phyloP scores from a whole-genome alignment of 148 eudicot genomes.

The Spergularia marina region DNA sequence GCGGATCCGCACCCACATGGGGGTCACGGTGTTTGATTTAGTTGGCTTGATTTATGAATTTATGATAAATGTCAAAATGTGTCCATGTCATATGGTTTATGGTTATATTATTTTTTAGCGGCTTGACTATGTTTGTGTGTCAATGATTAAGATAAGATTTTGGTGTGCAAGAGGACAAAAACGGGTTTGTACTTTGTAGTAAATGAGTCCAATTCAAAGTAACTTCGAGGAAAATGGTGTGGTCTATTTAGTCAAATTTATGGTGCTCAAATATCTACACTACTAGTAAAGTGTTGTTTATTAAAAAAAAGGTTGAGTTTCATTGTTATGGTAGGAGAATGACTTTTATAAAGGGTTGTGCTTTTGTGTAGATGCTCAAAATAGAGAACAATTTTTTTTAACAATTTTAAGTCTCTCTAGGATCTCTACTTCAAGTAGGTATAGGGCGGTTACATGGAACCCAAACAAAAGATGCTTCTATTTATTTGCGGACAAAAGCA shows the following conservation, averaged over 20 bases:
- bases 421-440: no score
- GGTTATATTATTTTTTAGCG: neutral
- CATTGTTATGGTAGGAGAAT: no score
- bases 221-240: neutral
- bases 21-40: neutral
- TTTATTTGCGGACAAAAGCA: no score
- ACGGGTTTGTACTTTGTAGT: neutral
- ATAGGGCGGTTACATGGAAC: no score
- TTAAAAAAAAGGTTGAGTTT: no score
- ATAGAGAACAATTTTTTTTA: no score
- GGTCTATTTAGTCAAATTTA: neutral
- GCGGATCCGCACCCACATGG: neutral
- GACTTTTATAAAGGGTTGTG: no score
- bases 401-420: no score
- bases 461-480: no score
- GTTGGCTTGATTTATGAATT: neutral
- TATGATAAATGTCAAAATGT: neutral
- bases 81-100: neutral
- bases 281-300: no score
- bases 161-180: neutral
- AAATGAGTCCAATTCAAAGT: neutral
- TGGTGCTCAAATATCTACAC: no score
- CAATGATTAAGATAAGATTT: slow-evolving; percentile 1
- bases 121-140: neutral
- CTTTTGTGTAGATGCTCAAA: no score